Evolutionary conservation across 768 basidiomycete genomes (phyloP).

Genomic region (Lactarius trivialis): DNA sequence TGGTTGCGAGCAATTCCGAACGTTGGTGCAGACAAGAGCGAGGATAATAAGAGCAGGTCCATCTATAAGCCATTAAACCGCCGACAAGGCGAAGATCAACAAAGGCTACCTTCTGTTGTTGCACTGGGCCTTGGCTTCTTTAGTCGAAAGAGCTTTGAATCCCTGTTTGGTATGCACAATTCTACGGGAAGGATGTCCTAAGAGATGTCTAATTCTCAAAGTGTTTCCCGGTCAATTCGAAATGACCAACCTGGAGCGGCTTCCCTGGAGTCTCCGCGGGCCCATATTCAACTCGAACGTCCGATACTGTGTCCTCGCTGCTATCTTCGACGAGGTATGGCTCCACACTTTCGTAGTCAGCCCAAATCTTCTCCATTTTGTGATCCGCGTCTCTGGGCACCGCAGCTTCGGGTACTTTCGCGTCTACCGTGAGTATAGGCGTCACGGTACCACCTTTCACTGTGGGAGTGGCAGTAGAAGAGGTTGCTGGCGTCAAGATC

Average conservation of each 20-base stretch:
- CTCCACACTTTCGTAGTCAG: constrained; percentile 78
- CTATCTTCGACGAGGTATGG: constrained; percentile 53
- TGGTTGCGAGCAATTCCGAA: constrained; percentile 80
- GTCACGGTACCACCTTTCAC: constrained; percentile 12
- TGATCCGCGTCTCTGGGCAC: constrained; percentile 82
- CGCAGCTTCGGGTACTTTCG: constrained; percentile 28
- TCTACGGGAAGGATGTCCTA: constrained; percentile 78
- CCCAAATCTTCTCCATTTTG: constrained; percentile 77
- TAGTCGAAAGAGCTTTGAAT: constrained; percentile 41
- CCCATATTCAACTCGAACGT: constrained; percentile 53
- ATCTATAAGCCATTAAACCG: constrained; percentile 40
- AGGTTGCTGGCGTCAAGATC: constrained; percentile 5
- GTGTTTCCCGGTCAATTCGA: not conserved
- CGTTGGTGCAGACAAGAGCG: constrained; percentile 79
- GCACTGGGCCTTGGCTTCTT: constrained; percentile 37
- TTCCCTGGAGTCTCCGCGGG: constrained; percentile 38
- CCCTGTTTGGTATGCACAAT: constrained; percentile 59
- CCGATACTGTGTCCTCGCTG: constrained; percentile 41
- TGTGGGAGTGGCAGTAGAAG: constrained; percentile 17
- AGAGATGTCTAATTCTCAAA: not conserved
- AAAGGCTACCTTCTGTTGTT: constrained; percentile 52
- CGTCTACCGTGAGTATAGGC: constrained; percentile 9
- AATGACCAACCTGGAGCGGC: constrained; percentile 50
- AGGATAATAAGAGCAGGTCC: constrained; percentile 86
- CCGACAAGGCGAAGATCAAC: not conserved